Base-by-base conservation (phyloP, 441 rosid species). In the Erodium texanum region DNA sequence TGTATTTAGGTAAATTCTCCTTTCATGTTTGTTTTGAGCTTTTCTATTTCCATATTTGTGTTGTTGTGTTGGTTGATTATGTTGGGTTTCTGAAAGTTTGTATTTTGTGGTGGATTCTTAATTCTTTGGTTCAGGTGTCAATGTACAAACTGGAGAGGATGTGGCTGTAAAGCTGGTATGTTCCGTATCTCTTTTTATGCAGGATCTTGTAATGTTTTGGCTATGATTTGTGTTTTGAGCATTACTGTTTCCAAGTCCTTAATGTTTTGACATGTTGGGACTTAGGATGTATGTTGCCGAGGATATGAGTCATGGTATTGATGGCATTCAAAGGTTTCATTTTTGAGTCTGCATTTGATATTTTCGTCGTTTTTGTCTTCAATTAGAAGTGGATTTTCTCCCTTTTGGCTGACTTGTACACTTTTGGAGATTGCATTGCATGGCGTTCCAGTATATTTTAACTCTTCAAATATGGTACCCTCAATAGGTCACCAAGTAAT, bases 131-230 rank as follows among this genome's bases (percentile, higher is more conserved):
- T 66, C 75, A 87, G 92, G 89, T 54, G 74, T 77, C 69, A 85
- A 83, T 80, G 77, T 79, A 15, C 88, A 85, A 76, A 83, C 76
- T 62, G 92, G 87, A 64, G 92, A 87, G 77, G 89, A 87, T 77
- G 88, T 87, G 24, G 93, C 88, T 24, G 84, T 85, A 64, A 87
- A 87, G 79, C 80, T 85, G 87, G 93, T 86, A 80, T 67, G 69
- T 71, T 14, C 36, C 9, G 68, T 36, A 36, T 10, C 41, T 36
- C 41, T 43, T 14, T 48, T 48, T 14, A 48, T 48, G 7, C 19
- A 48, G 0, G 56, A n/a, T 48, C 19, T 48, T 48, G 50, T 48
- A 24, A 64, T 27, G 64, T 62, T 63, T 62, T 6, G 36, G 12
- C 5, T 18, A 29, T 32, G 29, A 7, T 62, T 14, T 29, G 16